These are phyloP conservation scores for Hyaloscypha finlandica DNA, from an alignment of 495 filamentous ascomycete genomes.

Conservation along the genomic window DNA sequence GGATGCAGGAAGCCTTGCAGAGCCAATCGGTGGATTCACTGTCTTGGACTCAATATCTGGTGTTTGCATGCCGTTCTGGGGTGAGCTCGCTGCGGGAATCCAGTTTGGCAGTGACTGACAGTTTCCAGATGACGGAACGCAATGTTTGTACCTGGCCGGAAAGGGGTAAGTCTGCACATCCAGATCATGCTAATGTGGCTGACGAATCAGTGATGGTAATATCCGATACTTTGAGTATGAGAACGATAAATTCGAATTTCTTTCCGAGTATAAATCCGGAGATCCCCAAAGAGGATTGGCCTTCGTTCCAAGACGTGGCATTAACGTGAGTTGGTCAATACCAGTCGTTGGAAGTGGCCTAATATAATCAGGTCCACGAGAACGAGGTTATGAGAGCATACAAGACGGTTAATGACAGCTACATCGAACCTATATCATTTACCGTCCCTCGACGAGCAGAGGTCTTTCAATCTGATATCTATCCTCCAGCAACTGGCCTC, in stretches of 20 bases:
- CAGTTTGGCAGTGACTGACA: slow-evolving; percentile 34
- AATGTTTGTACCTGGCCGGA: slow-evolving; percentile 90
- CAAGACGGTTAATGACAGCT: slow-evolving; percentile 93
- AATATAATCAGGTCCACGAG: slow-evolving; percentile 67
- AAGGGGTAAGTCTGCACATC: slow-evolving; percentile 71
- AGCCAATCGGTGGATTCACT: slow-evolving; percentile 86
- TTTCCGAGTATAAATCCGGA: slow-evolving; percentile 92
- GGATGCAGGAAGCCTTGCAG: slow-evolving; percentile 78
- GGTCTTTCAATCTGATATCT: slow-evolving; percentile 96
- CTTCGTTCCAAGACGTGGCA: slow-evolving; percentile 91
- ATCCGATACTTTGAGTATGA: slow-evolving; percentile 98
- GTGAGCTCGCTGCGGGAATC: slow-evolving; percentile 36
- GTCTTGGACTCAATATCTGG: slow-evolving; percentile 92
- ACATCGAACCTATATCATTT: slow-evolving; percentile 96
- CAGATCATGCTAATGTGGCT: slow-evolving; percentile 18
- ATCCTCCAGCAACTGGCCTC: slow-evolving; percentile 74
- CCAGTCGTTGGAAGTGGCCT: not conserved
- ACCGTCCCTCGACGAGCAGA: slow-evolving; percentile 95
- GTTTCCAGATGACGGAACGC: slow-evolving; percentile 74
- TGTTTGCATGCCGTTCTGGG: slow-evolving; percentile 99
- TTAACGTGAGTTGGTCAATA: slow-evolving; percentile 63
- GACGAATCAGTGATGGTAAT: slow-evolving; percentile 77
- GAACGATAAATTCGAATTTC: slow-evolving; percentile 95
- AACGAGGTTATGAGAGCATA: slow-evolving; percentile 95
- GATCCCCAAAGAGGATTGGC: slow-evolving; percentile 95